Evolutionary conservation across 202 grass and related monocot species (phyloP).

Genomic region (Tripidium arundinaceum): DNA sequence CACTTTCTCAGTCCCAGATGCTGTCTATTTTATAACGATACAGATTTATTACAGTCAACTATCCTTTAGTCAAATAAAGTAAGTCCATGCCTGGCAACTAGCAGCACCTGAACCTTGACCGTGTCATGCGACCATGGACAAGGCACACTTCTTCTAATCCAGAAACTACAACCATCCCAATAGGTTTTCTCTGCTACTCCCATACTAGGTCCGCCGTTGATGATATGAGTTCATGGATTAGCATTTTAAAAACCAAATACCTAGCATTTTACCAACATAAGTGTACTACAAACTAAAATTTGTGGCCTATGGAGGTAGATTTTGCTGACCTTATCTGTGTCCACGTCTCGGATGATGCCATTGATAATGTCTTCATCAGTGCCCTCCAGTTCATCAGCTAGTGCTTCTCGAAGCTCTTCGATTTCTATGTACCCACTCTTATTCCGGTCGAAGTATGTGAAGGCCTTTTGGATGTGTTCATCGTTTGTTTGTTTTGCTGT

Average conservation of each 20-base stretch:
- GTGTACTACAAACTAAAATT: not conserved
- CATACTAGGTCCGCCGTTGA: too few species aligned
- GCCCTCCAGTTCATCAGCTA: constrained; percentile 65
- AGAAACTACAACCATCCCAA: too few species aligned
- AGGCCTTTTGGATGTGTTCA: constrained; percentile 72
- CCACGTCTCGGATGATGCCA: constrained; percentile 71
- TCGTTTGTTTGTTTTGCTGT: too few species aligned
- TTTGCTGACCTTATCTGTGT: constrained; percentile 76
- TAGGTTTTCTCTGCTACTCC: too few species aligned
- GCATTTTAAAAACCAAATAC: not conserved
- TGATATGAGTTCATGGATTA: not conserved
- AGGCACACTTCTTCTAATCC: not conserved
- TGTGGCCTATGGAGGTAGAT: not conserved
- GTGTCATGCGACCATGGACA: not conserved
- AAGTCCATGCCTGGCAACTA: not conserved
- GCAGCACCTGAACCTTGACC: constrained; percentile 16
- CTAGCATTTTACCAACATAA: not conserved
- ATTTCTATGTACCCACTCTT: constrained; percentile 88
- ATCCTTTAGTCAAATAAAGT: not conserved
- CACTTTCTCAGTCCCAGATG: not conserved
- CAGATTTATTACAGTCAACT: not conserved
- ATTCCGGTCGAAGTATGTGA: constrained; percentile 71
- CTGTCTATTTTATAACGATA: constrained; percentile 4
- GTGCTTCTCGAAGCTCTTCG: constrained; percentile 65
- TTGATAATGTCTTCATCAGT: constrained; percentile 72